phyloP scores from a whole-genome alignment of 2,329 filamentous ascomycete species.

The Zasmidium cellare region DNA sequence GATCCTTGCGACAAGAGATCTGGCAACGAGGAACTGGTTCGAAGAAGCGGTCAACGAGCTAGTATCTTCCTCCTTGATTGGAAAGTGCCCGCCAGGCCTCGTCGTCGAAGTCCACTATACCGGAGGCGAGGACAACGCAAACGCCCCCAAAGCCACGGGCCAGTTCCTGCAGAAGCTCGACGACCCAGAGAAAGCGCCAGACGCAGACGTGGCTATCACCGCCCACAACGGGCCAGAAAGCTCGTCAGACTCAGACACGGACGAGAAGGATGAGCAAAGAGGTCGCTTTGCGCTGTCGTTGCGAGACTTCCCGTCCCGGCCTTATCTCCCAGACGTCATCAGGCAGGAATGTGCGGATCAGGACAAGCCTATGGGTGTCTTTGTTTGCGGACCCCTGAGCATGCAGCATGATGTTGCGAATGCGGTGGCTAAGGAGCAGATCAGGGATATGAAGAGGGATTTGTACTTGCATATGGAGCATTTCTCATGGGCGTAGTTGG shows the following conservation, averaged over 20 bases:
- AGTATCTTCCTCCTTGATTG: slow-evolving; percentile 8
- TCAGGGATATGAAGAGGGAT: slow-evolving; percentile 35
- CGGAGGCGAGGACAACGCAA: slow-evolving; percentile 8
- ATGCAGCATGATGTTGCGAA: slow-evolving; percentile 52
- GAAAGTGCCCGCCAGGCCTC: slow-evolving; percentile 17
- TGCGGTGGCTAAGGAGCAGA: slow-evolving; percentile 47
- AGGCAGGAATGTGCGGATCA: slow-evolving; percentile 24
- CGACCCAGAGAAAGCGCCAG: slow-evolving; percentile 14
- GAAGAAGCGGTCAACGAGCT: slow-evolving; percentile 30
- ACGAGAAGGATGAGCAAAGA: slow-evolving; percentile 13
- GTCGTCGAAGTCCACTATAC: slow-evolving; percentile 25
- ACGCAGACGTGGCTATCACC: background rate
- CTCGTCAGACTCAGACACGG: slow-evolving; percentile 4
- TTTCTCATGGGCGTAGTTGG: slow-evolving; percentile 43
- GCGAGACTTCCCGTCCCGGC: slow-evolving; percentile 25
- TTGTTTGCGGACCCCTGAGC: slow-evolving; percentile 46
- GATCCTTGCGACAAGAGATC: slow-evolving; percentile 39
- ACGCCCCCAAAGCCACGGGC: slow-evolving; percentile 3
- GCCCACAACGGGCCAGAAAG: background rate
- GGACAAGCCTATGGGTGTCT: slow-evolving; percentile 35
- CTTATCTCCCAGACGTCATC: slow-evolving; percentile 33
- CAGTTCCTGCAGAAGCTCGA: slow-evolving; percentile 18
- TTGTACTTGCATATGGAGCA: slow-evolving; percentile 52
- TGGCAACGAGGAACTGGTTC: slow-evolving; percentile 39
- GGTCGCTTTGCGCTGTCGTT: slow-evolving; percentile 2